Evolutionary conservation across 2,329 filamentous ascomycete genomes (phyloP).

Genomic region (Phialocephala subalpina): DNA sequence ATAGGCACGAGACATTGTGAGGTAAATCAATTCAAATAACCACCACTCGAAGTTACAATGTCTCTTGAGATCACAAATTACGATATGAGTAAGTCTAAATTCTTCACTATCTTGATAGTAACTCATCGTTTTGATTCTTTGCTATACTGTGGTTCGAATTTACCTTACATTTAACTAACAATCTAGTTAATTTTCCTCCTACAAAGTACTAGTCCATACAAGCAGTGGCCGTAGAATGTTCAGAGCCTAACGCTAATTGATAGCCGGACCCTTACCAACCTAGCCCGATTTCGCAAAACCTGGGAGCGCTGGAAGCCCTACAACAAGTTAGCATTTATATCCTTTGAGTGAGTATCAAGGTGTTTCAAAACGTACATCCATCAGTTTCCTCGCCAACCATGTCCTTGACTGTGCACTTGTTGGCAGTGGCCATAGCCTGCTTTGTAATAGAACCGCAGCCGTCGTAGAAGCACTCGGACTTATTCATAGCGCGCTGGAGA

Average conservation of each 20-base stretch:
- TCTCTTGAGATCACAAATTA: background rate
- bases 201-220: background rate
- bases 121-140: background rate
- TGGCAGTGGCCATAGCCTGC: conserved; percentile 55
- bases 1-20: too few species aligned
- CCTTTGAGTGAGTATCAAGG: background rate
- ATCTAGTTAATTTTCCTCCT: background rate
- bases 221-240: background rate
- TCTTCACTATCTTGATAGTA: background rate
- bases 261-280: background rate
- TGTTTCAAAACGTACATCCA: conserved; percentile 50
- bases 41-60: too few species aligned
- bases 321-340: conserved; percentile 22
- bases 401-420: conserved; percentile 54
- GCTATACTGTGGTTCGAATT: background rate
- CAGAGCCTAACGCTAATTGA: background rate
- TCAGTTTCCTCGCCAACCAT: conserved; percentile 58
- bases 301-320: conserved; percentile 29
- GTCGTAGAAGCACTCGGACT: conserved; percentile 54
- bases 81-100: background rate
- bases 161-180: too few species aligned
- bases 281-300: conserved; percentile 17
- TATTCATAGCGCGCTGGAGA: conserved; percentile 58
- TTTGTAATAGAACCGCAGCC: conserved; percentile 52
- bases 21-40: too few species aligned